Conservation (phyloP, 306 rosid species). For the Oemleria cerasiformis region DNA sequence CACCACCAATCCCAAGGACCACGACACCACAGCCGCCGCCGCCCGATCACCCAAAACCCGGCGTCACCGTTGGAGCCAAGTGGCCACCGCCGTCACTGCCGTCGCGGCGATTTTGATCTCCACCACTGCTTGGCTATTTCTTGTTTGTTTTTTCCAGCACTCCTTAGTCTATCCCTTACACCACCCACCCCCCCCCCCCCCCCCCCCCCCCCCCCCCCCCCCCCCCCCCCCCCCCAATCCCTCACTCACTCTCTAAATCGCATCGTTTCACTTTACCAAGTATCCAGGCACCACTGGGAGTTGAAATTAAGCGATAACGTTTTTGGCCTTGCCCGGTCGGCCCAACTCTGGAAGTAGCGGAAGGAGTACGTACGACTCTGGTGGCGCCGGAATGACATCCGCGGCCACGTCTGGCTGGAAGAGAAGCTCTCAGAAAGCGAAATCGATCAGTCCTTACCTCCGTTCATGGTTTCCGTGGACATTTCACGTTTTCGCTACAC, state of each 20-base stretch:
- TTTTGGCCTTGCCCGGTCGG: constrained; percentile 74
- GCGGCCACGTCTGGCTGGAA: constrained; percentile 74
- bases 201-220: too few relatives aligned
- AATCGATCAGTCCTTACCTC: constrained; percentile 50
- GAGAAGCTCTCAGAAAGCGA: constrained; percentile 44
- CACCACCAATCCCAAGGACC: too few relatives aligned
- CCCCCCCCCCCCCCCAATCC: constrained; percentile 18
- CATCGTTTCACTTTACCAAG: not conserved
- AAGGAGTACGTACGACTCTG: constrained; percentile 63
- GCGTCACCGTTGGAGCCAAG: too few relatives aligned
- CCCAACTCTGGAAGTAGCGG: constrained; percentile 61
- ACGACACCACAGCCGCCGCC: too few relatives aligned
- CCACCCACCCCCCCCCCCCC: too few relatives aligned
- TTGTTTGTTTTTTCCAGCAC: constrained; percentile 58
- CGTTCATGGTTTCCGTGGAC: constrained; percentile 62
- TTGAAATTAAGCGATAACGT: constrained; percentile 53
- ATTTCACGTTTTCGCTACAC: constrained; percentile 67
- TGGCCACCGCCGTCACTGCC: too few relatives aligned
- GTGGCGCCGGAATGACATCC: too few relatives aligned
- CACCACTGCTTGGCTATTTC: too few relatives aligned
- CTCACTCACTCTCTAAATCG: too few relatives aligned
- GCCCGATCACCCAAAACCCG: too few relatives aligned
- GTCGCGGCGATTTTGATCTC: too few relatives aligned
- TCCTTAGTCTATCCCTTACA: constrained; percentile 14
- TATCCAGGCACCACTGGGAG: constrained; percentile 7